Evolutionary conservation across 2,329 filamentous ascomycete species (phyloP).

Genomic region (Ceratocystis albifundus): DNA sequence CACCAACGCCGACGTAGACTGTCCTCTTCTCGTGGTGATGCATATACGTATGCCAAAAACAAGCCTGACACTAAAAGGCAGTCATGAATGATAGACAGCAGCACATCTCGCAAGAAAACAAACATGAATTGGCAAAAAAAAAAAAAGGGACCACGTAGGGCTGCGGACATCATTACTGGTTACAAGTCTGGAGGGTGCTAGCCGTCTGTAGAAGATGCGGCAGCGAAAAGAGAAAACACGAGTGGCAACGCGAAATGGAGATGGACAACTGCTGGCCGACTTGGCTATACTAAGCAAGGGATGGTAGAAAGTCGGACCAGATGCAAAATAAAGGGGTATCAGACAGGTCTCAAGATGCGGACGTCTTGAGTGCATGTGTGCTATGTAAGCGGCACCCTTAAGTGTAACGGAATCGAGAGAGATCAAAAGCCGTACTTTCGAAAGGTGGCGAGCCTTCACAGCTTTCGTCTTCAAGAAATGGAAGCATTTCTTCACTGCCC

Average conservation of each 20-base stretch:
- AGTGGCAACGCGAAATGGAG: background rate
- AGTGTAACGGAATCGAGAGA: conserved; percentile 18
- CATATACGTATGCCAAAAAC: background rate
- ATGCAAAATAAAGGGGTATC: conserved; percentile 15
- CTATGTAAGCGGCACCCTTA: background rate
- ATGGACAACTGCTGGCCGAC: conserved; percentile 12
- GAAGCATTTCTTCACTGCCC: conserved; percentile 48
- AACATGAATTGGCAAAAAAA: background rate
- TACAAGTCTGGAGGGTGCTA: background rate
- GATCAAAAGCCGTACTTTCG: conserved; percentile 9
- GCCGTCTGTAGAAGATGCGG: background rate
- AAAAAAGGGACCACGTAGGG: background rate
- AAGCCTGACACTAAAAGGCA: background rate
- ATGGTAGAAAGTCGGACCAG: background rate
- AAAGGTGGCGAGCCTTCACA: conserved; percentile 27
- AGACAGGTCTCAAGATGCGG: background rate
- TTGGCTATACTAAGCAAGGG: background rate
- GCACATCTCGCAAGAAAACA: background rate
- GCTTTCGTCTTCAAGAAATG: conserved; percentile 42
- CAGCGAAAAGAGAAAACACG: background rate
- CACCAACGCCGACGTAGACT: too few species aligned
- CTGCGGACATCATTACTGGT: background rate
- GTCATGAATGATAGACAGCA: too few species aligned
- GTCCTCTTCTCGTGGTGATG: too few species aligned
- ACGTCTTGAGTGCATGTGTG: background rate